Conservation (phyloP, 306 rosid genomes). For the Prunus fruticosa region DNA sequence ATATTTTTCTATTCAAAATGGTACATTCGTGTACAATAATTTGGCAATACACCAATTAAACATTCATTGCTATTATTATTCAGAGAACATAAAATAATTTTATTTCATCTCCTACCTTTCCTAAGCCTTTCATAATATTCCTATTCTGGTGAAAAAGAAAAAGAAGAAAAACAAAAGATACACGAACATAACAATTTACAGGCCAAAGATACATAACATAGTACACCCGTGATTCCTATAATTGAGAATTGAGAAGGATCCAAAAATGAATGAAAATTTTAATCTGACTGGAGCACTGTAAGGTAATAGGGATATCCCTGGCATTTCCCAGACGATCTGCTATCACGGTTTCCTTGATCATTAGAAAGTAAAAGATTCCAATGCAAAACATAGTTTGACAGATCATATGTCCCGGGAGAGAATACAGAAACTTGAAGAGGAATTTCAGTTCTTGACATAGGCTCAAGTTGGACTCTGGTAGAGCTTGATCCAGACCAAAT, state of each 20-base stretch:
- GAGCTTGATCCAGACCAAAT: conserved; percentile 94
- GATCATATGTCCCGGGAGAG: conserved; percentile 78
- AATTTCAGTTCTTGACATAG: conserved; percentile 57
- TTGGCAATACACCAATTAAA: neutral
- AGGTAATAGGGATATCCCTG: conserved; percentile 77
- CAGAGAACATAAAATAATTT: conserved; percentile 29
- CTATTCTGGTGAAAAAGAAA: conserved; percentile 23
- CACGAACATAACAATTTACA: conserved; percentile 35
- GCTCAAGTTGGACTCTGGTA: conserved; percentile 53
- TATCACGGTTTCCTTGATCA: conserved; percentile 25
- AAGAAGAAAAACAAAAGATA: conserved; percentile 2
- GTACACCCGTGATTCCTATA: conserved; percentile 17
- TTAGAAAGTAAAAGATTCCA: conserved; percentile 56
- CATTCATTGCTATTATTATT: conserved; percentile 25
- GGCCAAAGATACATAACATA: conserved; percentile 23
- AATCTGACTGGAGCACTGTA: conserved; percentile 72
- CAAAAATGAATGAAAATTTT: conserved; percentile 21
- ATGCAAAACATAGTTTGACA: conserved; percentile 71
- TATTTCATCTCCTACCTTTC: conserved; percentile 23
- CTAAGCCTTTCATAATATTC: conserved; percentile 23
- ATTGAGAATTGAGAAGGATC: conserved; percentile 13
- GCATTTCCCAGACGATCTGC: conserved; percentile 58
- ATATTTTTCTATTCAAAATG: neutral
- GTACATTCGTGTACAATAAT: neutral
- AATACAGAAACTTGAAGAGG: conserved; percentile 87